phyloP scores from a whole-genome alignment of 2,329 filamentous ascomycete genomes.

The Gaeumannomyces sp. region DNA sequence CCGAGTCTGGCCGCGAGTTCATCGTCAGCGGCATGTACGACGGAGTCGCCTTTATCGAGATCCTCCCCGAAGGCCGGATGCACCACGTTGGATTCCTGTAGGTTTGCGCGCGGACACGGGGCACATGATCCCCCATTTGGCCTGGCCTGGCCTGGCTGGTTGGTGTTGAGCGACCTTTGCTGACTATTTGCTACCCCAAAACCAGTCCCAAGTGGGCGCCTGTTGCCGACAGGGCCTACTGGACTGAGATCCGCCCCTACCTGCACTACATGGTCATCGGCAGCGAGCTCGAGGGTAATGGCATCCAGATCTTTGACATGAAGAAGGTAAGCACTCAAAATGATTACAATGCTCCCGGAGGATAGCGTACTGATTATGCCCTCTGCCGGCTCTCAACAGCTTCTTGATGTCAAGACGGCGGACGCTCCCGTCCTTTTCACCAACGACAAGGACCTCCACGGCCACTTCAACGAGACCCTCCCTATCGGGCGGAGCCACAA shows the following conservation, averaged over 20 bases:
- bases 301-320: conserved; percentile 59
- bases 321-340: conserved; percentile 36
- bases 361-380: not conserved
- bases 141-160: no score
- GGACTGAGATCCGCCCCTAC: conserved; percentile 45
- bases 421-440: conserved; percentile 20
- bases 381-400: conserved; percentile 13
- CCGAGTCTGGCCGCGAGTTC: conserved; percentile 45
- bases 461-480: conserved; percentile 1
- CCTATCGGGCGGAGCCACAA: conserved; percentile 2
- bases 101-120: conserved; percentile 24
- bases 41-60: conserved; percentile 3
- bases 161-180: no score
- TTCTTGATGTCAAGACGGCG: conserved; percentile 37
- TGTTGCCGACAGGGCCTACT: conserved; percentile 21
- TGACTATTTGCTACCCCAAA: conserved; percentile 41
- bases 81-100: not conserved
- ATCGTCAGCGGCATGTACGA: conserved; percentile 23
- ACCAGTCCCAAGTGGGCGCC: conserved; percentile 37
- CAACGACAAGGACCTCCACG: conserved; percentile 2
- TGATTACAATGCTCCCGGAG: no score
- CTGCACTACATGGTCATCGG: conserved; percentile 32
- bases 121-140: conserved; percentile 31
- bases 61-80: not conserved
- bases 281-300: conserved; percentile 40